Evolutionary conservation across 768 basidiomycete species (phyloP), one percentile per base, ranked within the genome.

Genomic region (Kwoniella dejecticola): DNA sequence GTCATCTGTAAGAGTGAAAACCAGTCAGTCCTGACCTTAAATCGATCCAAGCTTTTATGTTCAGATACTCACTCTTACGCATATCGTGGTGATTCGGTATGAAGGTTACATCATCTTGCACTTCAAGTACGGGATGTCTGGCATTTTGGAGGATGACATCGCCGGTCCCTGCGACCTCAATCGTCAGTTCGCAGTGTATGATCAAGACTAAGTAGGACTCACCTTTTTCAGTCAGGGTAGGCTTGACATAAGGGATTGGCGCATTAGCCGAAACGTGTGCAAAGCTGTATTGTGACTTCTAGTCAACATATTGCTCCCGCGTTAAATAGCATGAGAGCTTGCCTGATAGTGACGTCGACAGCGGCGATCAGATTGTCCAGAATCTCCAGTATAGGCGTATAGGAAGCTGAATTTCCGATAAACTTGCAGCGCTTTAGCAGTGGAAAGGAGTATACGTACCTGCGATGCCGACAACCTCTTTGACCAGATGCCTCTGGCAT

Each of bases 51-150:
- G 6, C 41, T n/a, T n/a, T n/a, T n/a, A n/a, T 29, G 52, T 26
- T 11, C 26, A 47, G 2, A 3, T 7, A 36, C 81, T 55, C 67
- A 86, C 90, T 87, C 81, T 91, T 92, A 47, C 89, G 85, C 90
- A 98, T 91, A 75, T 93, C 87, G 33, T 96, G 87, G 71, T 98
- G 91, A 74, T 98, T 99, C 1, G 94, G 84, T 68, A 99, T 98
- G 77, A 98, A 98, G 70, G 85, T 88, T 41, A 99, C 83, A 40
- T 92, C 96, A 52, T 97, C 95, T 74, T 97, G 93, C 4, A 95
- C 89, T 77, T 99, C 96, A 19, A 99, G 82, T 70, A 95, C 97
- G 13, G 96, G 96, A 80, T 99, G 96, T 24, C 96, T 83, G 11
- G 95, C 92, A 33, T 93, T 91, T 62, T 83, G 84, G 23, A 98